Evolutionary conservation across 345 rosid species (phyloP).

Genomic region (Pugionium dolabratum): DNA sequence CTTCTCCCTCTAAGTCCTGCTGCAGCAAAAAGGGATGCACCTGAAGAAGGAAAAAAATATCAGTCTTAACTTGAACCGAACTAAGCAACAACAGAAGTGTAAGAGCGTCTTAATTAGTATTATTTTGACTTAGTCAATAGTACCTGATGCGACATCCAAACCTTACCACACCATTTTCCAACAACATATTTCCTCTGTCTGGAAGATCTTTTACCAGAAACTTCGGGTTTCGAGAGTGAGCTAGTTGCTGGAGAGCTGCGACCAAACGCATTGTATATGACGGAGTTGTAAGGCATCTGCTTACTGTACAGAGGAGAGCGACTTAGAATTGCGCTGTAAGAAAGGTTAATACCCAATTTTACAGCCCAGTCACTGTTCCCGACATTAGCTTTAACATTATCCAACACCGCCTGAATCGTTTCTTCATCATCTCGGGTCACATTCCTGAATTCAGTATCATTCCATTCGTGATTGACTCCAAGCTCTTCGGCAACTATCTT

Average conservation of each 20-base stretch:
- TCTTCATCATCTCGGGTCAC: constrained; percentile 70
- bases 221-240: constrained; percentile 48
- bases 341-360: constrained; percentile 84
- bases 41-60: constrained; percentile 51
- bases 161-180: constrained; percentile 97
- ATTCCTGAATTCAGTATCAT: constrained; percentile 56
- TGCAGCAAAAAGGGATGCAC: constrained; percentile 73
- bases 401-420: constrained; percentile 65
- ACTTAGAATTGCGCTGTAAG: constrained; percentile 81
- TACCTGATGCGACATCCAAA: constrained; percentile 98
- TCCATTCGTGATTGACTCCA: constrained; percentile 60
- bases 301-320: constrained; percentile 84
- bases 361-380: constrained; percentile 94
- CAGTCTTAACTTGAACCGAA: constrained; percentile 6
- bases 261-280: constrained; percentile 84
- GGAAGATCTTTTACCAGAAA: constrained; percentile 51
- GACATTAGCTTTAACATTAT: constrained; percentile 75
- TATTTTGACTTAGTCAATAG: not conserved
- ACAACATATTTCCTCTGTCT: constrained; percentile 80
- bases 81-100: constrained; percentile 17
- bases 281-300: constrained; percentile 93
- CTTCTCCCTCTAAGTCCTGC: constrained; percentile 58
- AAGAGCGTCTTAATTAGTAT: constrained; percentile 1
- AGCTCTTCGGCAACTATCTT: constrained; percentile 75
- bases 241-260: constrained; percentile 55